These are phyloP conservation scores for Blepharisma stoltei DNA, from an alignment of 73 alveolate species.

Conservation along the genomic window DNA sequence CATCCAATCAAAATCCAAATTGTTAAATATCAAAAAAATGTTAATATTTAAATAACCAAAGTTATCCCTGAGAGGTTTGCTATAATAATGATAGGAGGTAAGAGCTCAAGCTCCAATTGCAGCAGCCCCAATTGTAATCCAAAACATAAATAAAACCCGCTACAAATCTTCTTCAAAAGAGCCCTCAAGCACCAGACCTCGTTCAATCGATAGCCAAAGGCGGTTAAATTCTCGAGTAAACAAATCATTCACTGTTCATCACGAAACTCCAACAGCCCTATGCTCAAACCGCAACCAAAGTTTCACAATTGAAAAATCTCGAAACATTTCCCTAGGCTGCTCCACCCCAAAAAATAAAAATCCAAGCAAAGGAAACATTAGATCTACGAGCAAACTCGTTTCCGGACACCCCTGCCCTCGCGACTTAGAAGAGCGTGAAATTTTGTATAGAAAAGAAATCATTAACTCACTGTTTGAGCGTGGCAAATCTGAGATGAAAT, in stretches of 20 bases:
- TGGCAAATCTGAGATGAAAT: background rate
- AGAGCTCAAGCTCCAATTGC: no score
- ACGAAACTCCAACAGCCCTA: constrained; percentile 2
- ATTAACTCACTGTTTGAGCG: background rate
- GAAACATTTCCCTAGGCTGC: background rate
- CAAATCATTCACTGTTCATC: constrained; percentile 20
- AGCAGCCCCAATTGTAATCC: background rate
- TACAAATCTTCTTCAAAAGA: background rate
- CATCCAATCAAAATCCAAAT: no score
- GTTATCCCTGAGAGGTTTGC: no score
- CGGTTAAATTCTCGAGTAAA: constrained; percentile 13
- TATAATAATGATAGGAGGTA: no score
- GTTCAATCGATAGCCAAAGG: background rate
- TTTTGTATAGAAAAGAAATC: background rate
- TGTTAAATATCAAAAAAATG: no score
- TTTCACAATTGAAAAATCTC: background rate
- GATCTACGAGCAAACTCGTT: constrained; percentile 22
- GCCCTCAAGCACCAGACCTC: background rate
- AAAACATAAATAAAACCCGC: background rate
- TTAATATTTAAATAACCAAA: no score
- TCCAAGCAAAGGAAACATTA: background rate
- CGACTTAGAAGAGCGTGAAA: background rate
- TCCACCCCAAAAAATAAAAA: constrained; percentile 8
- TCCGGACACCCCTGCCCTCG: constrained; percentile 15
- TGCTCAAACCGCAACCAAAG: background rate